A percentile compares a stretch with the other conserved stretches of the same genome.
Conservation (phyloP, 139 green algal genomes). For the Chlorella sp. region DNA sequence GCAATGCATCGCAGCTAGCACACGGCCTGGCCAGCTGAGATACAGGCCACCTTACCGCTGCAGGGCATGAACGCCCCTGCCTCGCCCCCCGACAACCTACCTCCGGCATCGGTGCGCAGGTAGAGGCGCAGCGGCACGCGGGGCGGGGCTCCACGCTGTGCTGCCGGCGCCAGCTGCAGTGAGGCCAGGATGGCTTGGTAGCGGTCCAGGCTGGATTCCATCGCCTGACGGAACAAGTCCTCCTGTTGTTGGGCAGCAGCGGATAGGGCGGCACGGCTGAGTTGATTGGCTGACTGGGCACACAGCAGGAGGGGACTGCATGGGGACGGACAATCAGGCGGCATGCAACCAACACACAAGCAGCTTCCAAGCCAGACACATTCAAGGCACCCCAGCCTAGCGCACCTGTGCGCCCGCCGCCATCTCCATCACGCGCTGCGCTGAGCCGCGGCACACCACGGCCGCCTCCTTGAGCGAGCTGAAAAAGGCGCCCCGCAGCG, state of each 20-base stretch:
- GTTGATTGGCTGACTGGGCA: not conserved
- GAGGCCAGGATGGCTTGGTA: not conserved
- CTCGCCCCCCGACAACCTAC: not conserved
- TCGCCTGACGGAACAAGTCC: conserved; percentile 27
- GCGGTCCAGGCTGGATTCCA: not conserved
- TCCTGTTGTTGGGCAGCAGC: not conserved
- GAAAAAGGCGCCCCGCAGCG: conserved; percentile 53
- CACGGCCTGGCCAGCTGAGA: no score
- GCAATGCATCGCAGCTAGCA: no score
- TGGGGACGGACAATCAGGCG: no score
- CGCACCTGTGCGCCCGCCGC: conserved; percentile 41
- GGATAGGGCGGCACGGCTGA: not conserved
- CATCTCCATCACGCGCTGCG: conserved; percentile 68
- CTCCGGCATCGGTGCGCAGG: conserved; percentile 16
- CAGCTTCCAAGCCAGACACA: no score
- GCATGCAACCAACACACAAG: no score
- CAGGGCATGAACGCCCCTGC: not conserved
- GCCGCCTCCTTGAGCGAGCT: conserved; percentile 73
- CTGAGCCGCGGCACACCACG: conserved; percentile 55
- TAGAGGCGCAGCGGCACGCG: conserved; percentile 48
- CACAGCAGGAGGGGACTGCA: no score
- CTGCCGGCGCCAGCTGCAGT: conserved; percentile 17
- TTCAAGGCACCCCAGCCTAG: no score
- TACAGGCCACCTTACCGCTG: no score
- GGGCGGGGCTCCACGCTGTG: conserved; percentile 16